Base-by-base conservation (phyloP, 331 rosid genomes). In the Malus hybrid region DNA sequence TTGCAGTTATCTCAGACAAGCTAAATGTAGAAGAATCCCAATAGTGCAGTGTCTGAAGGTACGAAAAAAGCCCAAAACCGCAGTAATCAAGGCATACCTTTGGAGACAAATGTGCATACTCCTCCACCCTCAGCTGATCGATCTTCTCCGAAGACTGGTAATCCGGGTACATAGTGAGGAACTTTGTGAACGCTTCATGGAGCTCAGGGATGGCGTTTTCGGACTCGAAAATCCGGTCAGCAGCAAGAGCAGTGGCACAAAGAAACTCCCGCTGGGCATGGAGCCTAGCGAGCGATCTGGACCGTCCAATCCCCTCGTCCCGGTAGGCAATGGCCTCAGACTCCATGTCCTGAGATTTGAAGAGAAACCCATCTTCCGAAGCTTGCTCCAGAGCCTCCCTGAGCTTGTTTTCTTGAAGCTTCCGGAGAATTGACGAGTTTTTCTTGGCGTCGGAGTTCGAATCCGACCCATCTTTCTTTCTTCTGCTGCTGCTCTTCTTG, bases 11-110 rank as follows among this genome's bases (percentile, higher is more conserved):
- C 85, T 94, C 96, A 82, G 97, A 91, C 86, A 94, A 81, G 81
- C 97, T 94, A 87, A 94, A 94, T 2, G 98, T 94, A 66, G 90
- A 94, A 54, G 98, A 94, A 73, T 94, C 98, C 98, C 96, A 91
- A 74, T 90, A 88, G 29, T 94, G 95, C 76, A 91, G 81, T 29
- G 98, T 91, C 90, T 94, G 98, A 82, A 88, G 86, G 73, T 86
- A 88, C 56, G 98, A 94, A 79, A 94, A 94, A 19, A 94, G 96
- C 18, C 98, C 98, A 71, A 91, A 94, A 14, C 98, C 98, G 80
- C 98, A 94, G 82, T 94, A 94, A 80, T 94, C 98, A 73, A 94
- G 98, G 90, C 96, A 88, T 88, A 94, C 98, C 98, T 91, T 94
- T 5, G 93, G 91, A 2, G 87, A 82, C 82, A 94, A 79, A 80